phyloP scores from a whole-genome alignment of 23 red algal species.

The Gracilariopsis chorda region DNA sequence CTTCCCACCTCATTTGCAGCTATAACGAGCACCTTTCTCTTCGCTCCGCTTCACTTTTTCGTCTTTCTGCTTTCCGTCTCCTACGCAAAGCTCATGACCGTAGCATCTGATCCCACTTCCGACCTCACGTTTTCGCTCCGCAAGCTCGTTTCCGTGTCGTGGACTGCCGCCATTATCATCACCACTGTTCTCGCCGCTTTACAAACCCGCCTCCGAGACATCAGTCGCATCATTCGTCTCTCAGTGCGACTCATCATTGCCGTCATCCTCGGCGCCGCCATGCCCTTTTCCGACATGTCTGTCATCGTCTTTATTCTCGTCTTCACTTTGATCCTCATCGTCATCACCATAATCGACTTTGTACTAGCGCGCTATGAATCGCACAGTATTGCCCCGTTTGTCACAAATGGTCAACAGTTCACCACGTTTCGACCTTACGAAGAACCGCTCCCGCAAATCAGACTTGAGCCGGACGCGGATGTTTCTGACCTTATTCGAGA shows the following conservation, averaged over 20 bases:
- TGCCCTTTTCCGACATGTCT: background rate
- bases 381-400: background rate
- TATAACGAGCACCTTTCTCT: background rate
- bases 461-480: background rate
- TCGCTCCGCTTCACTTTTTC: background rate
- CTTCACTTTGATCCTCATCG: background rate
- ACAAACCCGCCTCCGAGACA: background rate
- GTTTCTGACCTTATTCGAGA: background rate
- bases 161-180: background rate
- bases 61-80: background rate
- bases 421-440: background rate
- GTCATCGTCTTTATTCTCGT: background rate
- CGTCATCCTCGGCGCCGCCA: background rate
- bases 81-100: background rate
- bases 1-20: background rate
- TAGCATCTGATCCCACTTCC: background rate
- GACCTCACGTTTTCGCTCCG: background rate
- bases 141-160: background rate
- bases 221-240: constrained; percentile 10
- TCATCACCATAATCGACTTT: background rate
- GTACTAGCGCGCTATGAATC: background rate
- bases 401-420: background rate
- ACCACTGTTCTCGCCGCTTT: background rate
- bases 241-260: background rate
- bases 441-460: background rate